These are phyloP conservation scores for Dissophora ornata DNA, from an alignment of 192 early-diverging fungal genomes.

Conservation along the genomic window DNA sequence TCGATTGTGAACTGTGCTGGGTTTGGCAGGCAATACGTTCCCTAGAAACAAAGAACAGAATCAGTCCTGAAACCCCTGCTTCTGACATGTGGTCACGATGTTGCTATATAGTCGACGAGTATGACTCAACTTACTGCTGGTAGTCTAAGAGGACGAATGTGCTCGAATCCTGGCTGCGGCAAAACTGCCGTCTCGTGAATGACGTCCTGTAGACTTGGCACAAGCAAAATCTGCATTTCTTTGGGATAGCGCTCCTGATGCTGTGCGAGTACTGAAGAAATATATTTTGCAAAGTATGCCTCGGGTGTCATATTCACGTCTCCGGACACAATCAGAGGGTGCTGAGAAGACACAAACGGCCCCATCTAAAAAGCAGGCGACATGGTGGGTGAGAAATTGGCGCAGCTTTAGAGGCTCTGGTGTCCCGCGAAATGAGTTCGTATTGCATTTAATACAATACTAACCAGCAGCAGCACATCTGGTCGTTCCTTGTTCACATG, in stretches of 20 bases:
- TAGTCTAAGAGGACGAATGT: slow-evolving; percentile 58
- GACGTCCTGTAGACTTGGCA: slow-evolving; percentile 84
- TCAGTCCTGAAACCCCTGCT: no score
- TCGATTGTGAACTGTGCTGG: slow-evolving; percentile 88
- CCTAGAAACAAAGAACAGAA: background rate
- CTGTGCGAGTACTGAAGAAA: slow-evolving; percentile 67
- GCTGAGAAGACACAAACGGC: slow-evolving; percentile 73
- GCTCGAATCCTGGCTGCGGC: slow-evolving; percentile 80
- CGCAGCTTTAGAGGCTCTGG: no score
- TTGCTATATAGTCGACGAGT: no score
- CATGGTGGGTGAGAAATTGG: background rate
- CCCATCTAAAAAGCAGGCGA: slow-evolving; percentile 63
- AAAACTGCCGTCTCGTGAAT: slow-evolving; percentile 78
- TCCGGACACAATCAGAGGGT: slow-evolving; percentile 68
- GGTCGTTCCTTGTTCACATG: slow-evolving; percentile 71
- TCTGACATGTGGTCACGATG: no score
- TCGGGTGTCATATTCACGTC: slow-evolving; percentile 65
- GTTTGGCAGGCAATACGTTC: slow-evolving; percentile 70
- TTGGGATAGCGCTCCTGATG: slow-evolving; percentile 60
- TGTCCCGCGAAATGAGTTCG: no score
- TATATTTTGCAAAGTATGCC: slow-evolving; percentile 70
- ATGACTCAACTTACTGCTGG: slow-evolving; percentile 34
- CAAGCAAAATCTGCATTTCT: slow-evolving; percentile 67
- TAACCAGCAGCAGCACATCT: slow-evolving; percentile 82
- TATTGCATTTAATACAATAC: background rate